phyloP scores from a whole-genome alignment of 352 stramenopile genomes.

The Pelagophyceae sp. region DNA sequence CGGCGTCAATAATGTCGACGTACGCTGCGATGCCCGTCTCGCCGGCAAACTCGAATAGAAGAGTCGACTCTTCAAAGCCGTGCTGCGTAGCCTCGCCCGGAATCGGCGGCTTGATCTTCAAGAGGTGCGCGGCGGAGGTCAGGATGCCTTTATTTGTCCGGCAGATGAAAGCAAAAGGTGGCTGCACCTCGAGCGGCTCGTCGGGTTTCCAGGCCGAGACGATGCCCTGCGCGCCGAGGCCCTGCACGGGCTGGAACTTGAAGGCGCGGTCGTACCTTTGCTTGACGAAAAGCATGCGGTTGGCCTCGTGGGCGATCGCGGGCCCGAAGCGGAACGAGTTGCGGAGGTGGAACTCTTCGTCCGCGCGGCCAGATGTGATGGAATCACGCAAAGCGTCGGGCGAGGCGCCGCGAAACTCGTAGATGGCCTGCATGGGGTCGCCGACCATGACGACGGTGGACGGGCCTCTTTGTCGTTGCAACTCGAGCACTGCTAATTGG shows the following conservation, averaged over 20 bases:
- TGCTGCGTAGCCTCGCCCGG: not conserved
- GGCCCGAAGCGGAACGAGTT: not conserved
- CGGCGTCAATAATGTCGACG: not conserved
- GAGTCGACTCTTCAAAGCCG: not conserved
- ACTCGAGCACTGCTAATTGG: not conserved
- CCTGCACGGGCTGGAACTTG: not conserved
- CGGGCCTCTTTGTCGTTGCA: not conserved
- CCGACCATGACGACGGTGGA: not conserved
- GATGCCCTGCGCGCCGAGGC: not conserved
- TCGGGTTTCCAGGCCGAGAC: not conserved
- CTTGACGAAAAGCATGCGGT: not conserved
- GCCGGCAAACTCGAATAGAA: not conserved
- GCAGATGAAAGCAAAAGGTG: not conserved
- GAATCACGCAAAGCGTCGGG: not conserved
- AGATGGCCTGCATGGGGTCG: not conserved
- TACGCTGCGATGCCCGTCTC: not conserved
- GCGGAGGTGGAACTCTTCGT: not conserved
- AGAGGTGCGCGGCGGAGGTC: not conserved
- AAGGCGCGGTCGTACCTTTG: not conserved
- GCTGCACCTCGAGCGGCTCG: not conserved
- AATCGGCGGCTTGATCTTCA: not conserved
- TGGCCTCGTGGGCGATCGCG: not conserved
- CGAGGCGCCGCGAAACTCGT: not conserved
- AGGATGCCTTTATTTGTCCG: constrained; percentile 3
- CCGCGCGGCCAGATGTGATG: not conserved